Percentiles rank a stretch among this genome's conserved stretches.
Conservation (phyloP, 1,139 yeast genomes). For the Yamadazyma oceani region DNA sequence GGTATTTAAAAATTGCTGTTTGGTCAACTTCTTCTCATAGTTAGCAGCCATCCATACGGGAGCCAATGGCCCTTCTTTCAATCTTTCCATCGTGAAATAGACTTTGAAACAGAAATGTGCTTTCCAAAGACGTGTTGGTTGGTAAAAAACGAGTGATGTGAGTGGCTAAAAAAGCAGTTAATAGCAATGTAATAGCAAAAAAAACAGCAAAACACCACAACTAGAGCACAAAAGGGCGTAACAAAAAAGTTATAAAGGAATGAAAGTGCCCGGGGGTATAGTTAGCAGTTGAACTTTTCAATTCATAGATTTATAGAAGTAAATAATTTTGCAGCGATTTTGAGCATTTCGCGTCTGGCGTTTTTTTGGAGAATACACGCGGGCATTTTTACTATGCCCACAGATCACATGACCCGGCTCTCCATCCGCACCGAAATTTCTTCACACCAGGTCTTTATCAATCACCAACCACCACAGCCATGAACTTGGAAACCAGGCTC, state of each 20-base stretch:
- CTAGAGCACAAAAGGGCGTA: too few relatives aligned
- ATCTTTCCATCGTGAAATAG: conserved; percentile 4
- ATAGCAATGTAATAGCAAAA: not conserved
- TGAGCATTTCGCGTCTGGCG: not conserved
- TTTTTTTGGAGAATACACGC: too few relatives aligned
- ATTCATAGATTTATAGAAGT: too few relatives aligned
- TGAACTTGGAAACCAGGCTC: conserved; percentile 45
- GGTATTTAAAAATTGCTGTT: conserved; percentile 72
- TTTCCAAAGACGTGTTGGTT: not conserved
- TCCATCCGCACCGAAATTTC: not conserved
- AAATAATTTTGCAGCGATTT: too few relatives aligned
- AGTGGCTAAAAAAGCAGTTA: too few relatives aligned
- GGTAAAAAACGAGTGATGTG: too few relatives aligned
- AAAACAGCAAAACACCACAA: too few relatives aligned
- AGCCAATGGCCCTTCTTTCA: conserved; percentile 72
- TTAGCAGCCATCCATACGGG: conserved; percentile 95
- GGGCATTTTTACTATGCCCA: too few relatives aligned
- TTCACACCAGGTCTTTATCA: too few relatives aligned
- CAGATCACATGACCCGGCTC: not conserved
- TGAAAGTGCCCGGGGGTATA: not conserved
- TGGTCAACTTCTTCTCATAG: conserved; percentile 76
- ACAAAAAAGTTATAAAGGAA: not conserved
- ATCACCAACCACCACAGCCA: too few relatives aligned
- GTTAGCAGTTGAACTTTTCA: not conserved
- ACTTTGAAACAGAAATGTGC: not conserved